Conservation (phyloP, 495 filamentous ascomycete genomes). For the Tirmania nivea region DNA sequence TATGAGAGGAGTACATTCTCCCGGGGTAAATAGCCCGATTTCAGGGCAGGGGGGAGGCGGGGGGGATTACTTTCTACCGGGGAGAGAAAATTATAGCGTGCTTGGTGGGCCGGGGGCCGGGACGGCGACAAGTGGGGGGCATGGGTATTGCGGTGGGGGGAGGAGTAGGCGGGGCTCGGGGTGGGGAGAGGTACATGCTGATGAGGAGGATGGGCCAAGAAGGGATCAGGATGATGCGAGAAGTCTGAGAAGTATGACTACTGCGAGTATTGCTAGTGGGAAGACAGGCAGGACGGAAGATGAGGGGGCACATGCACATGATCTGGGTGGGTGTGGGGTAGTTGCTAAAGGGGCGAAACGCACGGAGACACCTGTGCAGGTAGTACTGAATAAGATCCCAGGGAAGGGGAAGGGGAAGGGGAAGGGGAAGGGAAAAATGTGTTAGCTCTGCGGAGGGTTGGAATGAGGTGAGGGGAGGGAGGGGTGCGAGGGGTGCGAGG, state of each 20-base stretch:
- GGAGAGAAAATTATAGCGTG: not conserved
- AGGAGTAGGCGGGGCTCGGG: not conserved
- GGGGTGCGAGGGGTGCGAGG: too few species aligned
- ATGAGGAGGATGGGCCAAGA: not conserved
- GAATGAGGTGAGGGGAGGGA: too few species aligned
- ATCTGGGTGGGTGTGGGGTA: conserved; percentile 1
- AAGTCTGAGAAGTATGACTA: not conserved
- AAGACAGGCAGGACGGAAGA: not conserved
- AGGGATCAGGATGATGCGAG: conserved; percentile 1
- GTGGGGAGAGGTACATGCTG: not conserved
- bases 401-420: too few species aligned
- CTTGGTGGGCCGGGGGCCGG: not conserved
- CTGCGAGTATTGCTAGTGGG: not conserved
- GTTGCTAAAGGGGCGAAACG: too few species aligned
- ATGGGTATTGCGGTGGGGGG: not conserved
- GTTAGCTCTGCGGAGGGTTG: too few species aligned
- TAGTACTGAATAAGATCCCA: too few species aligned
- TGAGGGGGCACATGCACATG: conserved; percentile 1
- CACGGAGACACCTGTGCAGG: too few species aligned
- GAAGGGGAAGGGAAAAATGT: too few species aligned
- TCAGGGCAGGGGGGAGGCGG: conserved; percentile 6
- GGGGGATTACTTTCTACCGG: not conserved
- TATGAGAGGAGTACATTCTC: conserved; percentile 3
- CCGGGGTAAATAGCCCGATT: conserved; percentile 3
- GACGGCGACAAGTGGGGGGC: not conserved